These are phyloP conservation scores for Suhomyces bribrorum DNA, from an alignment of 1,139 yeast species.

Conservation along the genomic window DNA sequence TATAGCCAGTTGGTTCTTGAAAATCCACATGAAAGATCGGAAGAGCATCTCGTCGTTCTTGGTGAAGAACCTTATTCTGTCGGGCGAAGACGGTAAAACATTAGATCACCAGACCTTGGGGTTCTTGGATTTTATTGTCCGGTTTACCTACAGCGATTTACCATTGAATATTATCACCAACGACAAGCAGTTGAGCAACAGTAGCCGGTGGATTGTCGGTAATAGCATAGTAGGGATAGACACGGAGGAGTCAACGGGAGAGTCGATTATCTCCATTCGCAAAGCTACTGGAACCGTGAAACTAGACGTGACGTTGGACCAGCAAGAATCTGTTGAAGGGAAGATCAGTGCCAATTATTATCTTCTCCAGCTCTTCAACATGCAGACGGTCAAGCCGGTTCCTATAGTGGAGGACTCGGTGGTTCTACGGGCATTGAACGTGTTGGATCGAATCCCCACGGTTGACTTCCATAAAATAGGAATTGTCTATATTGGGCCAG, in stretches of 20 bases:
- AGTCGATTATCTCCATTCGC: slow-evolving; percentile 53
- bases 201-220: slow-evolving; percentile 64
- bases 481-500: slow-evolving; percentile 67
- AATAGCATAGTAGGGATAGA: slow-evolving; percentile 57
- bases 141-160: slow-evolving; percentile 68
- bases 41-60: slow-evolving; percentile 62
- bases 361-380: slow-evolving; percentile 36
- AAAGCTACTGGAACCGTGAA: slow-evolving; percentile 68
- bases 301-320: slow-evolving; percentile 47
- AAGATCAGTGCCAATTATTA: slow-evolving; percentile 29
- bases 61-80: slow-evolving; percentile 54
- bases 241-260: slow-evolving; percentile 55
- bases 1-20: slow-evolving; percentile 72
- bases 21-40: slow-evolving; percentile 60
- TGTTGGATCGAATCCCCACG: slow-evolving; percentile 75
- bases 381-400: slow-evolving; percentile 30
- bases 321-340: slow-evolving; percentile 4
- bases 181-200: not conserved
- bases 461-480: slow-evolving; percentile 83
- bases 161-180: slow-evolving; percentile 49
- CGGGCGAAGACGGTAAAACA: slow-evolving; percentile 25
- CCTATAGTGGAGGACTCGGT: slow-evolving; percentile 50
- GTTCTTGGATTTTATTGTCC: slow-evolving; percentile 62
- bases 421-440: slow-evolving; percentile 57
- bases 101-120: slow-evolving; percentile 59